phyloP scores from a whole-genome alignment of 495 filamentous ascomycete species.

The Penicillium bovifimosum region DNA sequence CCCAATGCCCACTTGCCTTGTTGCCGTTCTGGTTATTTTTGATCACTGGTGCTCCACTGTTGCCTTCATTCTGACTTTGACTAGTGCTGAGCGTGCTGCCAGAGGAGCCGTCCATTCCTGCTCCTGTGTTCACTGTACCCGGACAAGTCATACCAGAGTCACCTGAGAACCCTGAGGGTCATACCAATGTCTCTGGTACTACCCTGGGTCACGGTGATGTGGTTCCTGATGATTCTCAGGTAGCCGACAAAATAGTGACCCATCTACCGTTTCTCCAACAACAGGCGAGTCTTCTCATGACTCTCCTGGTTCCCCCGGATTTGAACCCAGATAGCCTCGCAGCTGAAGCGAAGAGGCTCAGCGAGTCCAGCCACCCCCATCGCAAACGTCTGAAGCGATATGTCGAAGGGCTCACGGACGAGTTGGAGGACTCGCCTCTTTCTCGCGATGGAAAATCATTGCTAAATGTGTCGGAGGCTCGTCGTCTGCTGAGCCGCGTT shows the following conservation, averaged over 20 bases:
- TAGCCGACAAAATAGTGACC: conserved; percentile 18
- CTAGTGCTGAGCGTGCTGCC: conserved; percentile 12
- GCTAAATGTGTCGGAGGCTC: conserved; percentile 23
- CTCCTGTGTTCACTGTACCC: conserved; percentile 3
- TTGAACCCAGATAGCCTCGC: neutral
- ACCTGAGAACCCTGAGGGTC: conserved; percentile 25
- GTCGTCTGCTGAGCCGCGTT: conserved; percentile 16
- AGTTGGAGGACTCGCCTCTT: conserved; percentile 22
- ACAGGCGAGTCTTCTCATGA: conserved; percentile 4
- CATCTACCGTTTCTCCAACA: conserved; percentile 30
- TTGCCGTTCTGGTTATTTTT: conserved; percentile 7
- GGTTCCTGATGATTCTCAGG: neutral
- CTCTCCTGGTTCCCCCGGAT: conserved; percentile 3
- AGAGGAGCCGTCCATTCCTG: conserved; percentile 11
- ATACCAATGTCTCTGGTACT: conserved; percentile 37
- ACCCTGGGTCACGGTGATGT: conserved; percentile 26
- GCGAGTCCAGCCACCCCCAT: neutral
- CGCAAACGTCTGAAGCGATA: conserved; percentile 14
- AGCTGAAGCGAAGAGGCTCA: neutral
- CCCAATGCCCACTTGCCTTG: neutral
- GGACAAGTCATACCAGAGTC: conserved; percentile 20
- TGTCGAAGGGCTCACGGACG: conserved; percentile 14
- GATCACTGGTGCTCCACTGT: neutral
- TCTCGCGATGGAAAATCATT: conserved; percentile 15
- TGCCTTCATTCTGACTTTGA: conserved; percentile 7